phyloP scores from a whole-genome alignment of 768 basidiomycete species.

The Fomitopsis pulvina region DNA sequence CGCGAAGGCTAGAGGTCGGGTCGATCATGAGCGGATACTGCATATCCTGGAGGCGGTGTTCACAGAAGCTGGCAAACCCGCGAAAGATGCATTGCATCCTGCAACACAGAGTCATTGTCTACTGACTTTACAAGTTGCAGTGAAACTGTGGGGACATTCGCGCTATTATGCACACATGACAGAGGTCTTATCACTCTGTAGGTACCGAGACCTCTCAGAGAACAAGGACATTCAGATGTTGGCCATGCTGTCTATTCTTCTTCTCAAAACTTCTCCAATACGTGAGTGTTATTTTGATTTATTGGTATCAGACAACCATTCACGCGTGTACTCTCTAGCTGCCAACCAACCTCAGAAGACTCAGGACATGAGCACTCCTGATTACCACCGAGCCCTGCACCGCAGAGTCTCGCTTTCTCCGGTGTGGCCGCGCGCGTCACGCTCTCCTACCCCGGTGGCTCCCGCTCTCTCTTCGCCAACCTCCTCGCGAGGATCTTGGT shows the following conservation, averaged over 20 bases:
- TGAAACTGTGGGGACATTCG: slow-evolving; percentile 26
- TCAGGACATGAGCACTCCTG: not conserved
- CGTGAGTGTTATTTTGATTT: slow-evolving; percentile 6
- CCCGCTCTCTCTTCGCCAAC: slow-evolving; percentile 48
- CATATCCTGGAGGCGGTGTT: slow-evolving; percentile 47
- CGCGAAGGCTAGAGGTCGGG: slow-evolving; percentile 53
- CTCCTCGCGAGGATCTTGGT: slow-evolving; percentile 71
- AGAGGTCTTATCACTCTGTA: no score
- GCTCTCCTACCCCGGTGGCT: slow-evolving; percentile 35
- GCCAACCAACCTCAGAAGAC: not conserved
- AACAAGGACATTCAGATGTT: slow-evolving; percentile 76
- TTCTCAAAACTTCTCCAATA: slow-evolving; percentile 31
- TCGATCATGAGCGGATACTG: slow-evolving; percentile 69
- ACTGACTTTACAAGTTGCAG: slow-evolving; percentile 13
- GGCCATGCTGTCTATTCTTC: slow-evolving; percentile 65
- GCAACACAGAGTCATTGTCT: not conserved
- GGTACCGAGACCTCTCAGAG: slow-evolving; percentile 35
- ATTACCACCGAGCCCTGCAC: not conserved
- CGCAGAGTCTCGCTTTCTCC: slow-evolving; percentile 39
- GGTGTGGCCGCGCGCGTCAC: slow-evolving; percentile 42
- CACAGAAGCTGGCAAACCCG: slow-evolving; percentile 6
- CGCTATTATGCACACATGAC: no score
- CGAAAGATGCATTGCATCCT: not conserved
- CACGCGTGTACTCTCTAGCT: not conserved
- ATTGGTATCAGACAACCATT: not conserved